These are phyloP conservation scores for Paramecium octaurelia DNA, from an alignment of 73 alveolate genomes.

Conservation along the genomic window DNA sequence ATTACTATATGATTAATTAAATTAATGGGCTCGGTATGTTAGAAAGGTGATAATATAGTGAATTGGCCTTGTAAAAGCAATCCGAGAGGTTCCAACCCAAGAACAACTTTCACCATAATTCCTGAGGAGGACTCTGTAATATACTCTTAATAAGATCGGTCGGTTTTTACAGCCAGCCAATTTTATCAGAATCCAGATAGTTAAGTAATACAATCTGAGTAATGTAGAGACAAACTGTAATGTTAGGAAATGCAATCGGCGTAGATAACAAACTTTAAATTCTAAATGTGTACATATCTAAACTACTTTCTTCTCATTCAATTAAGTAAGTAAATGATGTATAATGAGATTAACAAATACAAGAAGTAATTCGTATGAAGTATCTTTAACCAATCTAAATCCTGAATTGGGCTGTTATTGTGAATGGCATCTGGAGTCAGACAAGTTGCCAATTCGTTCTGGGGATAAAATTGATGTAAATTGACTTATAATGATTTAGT, in stretches of 20 bases:
- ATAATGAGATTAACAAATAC: not conserved
- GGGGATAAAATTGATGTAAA: slow-evolving; percentile 9
- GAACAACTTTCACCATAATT: slow-evolving; percentile 6
- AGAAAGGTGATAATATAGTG: not conserved
- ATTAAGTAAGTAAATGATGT: not conserved
- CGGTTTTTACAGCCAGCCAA: not conserved
- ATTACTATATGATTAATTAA: not conserved
- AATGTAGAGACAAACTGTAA: not conserved
- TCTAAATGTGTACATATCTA: not conserved
- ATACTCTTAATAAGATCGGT: not conserved
- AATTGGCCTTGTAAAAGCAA: slow-evolving; percentile 26
- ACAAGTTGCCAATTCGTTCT: not conserved
- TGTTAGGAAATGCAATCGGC: not conserved
- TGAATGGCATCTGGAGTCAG: not conserved
- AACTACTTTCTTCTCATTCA: slow-evolving; percentile 15
- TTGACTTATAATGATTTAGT: not conserved
- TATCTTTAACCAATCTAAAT: not conserved
- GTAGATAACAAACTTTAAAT: not conserved
- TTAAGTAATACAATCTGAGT: not conserved
- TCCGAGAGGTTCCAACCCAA: not conserved
- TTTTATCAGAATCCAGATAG: slow-evolving; percentile 22
- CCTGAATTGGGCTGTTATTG: not conserved
- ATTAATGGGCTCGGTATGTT: slow-evolving; percentile 28
- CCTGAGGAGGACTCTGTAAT: slow-evolving; percentile 9
- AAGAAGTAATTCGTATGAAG: not conserved